These are phyloP conservation scores for Letharia columbiana DNA, from an alignment of 495 filamentous ascomycete species.

Conservation along the genomic window DNA sequence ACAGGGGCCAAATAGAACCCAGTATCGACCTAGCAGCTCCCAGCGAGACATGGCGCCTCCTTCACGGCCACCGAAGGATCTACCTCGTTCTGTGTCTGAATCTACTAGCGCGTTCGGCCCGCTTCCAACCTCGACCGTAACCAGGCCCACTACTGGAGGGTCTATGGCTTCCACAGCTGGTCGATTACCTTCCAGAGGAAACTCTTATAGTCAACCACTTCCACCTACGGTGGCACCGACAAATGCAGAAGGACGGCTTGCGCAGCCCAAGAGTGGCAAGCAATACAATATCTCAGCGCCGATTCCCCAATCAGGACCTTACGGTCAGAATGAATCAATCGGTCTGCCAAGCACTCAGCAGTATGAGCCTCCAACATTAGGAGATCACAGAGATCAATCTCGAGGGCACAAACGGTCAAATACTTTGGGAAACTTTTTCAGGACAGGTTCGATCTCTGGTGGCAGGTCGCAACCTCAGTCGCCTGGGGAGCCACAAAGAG, in stretches of 20 bases:
- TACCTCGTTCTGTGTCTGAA: constrained; percentile 51
- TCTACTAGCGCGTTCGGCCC: constrained; percentile 41
- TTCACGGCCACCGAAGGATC: constrained; percentile 39
- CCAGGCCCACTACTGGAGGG: constrained; percentile 70
- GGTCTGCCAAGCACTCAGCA: constrained; percentile 54
- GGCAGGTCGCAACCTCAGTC: constrained; percentile 36
- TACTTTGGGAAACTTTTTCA: constrained; percentile 76
- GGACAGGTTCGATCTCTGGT: constrained; percentile 71
- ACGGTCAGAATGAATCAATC: constrained; percentile 34
- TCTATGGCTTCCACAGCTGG: constrained; percentile 65
- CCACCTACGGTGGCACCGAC: constrained; percentile 81
- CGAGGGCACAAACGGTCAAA: constrained; percentile 88
- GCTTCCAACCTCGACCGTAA: constrained; percentile 37
- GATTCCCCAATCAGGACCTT: constrained; percentile 46
- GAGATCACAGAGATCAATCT: constrained; percentile 38
- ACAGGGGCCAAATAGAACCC: constrained; percentile 31
- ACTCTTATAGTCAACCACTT: constrained; percentile 80
- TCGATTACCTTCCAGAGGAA: constrained; percentile 64
- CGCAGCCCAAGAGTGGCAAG: constrained; percentile 67
- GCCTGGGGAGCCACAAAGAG: constrained; percentile 31
- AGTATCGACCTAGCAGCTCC: constrained; percentile 40
- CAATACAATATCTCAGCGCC: constrained; percentile 70
- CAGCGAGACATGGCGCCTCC: constrained; percentile 42
- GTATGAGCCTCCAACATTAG: constrained; percentile 35
- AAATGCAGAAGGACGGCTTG: constrained; percentile 83